phyloP scores from a whole-genome alignment of 371 early-diverging fungal genomes.

The Mortierella polycephala region DNA sequence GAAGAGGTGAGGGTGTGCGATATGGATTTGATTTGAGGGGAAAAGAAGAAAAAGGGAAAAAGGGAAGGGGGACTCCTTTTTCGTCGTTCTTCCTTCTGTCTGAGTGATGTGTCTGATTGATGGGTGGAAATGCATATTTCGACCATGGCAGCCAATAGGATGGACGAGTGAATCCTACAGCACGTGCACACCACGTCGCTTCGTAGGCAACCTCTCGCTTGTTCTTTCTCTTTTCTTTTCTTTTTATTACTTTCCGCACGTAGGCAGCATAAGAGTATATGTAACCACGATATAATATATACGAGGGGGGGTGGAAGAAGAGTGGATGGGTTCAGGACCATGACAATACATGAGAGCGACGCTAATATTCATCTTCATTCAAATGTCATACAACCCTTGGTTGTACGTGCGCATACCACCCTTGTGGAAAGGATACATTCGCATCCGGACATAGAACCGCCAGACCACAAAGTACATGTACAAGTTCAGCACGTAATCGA shows the following conservation, averaged over 20 bases:
- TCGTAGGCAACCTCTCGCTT: too few species aligned
- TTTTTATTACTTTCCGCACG: neutral
- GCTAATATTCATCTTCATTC: neutral
- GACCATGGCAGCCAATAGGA: too few species aligned
- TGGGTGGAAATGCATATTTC: too few species aligned
- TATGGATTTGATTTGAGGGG: neutral
- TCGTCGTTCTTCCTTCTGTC: too few species aligned
- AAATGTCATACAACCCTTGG: slow-evolving; percentile 46
- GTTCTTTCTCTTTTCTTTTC: neutral
- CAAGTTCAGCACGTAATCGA: slow-evolving; percentile 43
- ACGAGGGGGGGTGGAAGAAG: neutral
- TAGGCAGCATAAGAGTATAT: neutral
- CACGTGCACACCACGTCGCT: neutral
- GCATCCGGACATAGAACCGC: slow-evolving; percentile 54
- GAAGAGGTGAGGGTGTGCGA: neutral
- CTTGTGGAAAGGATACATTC: slow-evolving; percentile 50
- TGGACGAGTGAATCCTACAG: neutral
- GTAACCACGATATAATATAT: neutral
- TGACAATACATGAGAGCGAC: neutral
- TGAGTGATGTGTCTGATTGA: too few species aligned
- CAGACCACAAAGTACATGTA: slow-evolving; percentile 55
- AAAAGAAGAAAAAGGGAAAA: neutral
- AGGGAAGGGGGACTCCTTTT: too few species aligned
- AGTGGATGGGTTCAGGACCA: too few species aligned
- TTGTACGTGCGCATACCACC: slow-evolving; percentile 24